Evolutionary conservation across 2,329 filamentous ascomycete species (phyloP), one percentile per base, ranked within the genome.

Genomic region (Talaromyces amestolkiae): DNA sequence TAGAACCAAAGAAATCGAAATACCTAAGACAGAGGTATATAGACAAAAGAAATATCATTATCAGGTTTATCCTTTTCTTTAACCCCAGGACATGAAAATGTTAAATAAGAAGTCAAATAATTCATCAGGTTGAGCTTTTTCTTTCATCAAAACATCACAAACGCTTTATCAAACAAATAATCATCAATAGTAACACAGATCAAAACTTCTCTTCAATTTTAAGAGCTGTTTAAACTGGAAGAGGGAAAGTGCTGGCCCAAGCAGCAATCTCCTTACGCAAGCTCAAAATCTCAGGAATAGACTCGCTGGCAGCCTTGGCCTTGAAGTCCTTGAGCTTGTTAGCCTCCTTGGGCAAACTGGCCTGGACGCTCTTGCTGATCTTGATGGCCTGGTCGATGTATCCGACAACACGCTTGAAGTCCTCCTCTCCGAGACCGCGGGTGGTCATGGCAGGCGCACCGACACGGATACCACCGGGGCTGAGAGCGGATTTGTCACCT

Each of bases 261-360:
- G 82, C 82, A 56, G 92, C 85, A 78, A 99, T 93, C 86, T 98
- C 94, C 84, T 92, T 90, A 84, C 89, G 91, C 78, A 97, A 86
- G 72, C 85, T 86, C 78, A 91, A 89, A 82, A 99, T 94, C 84
- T 93, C 91, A 68, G 87, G 81, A 58, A 96, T 85, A 75, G 90
- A 86, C 69, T 92, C 93, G 71, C 85, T 83, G 66, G 91, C 87
- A 68, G 97, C 92, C 87, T 92, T 94, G 78, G 88, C 89, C 86
- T 94, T 96, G 90, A 99, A 98, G 85, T 99, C 95, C 89, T 98
- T 98, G 80, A 96, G 91, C 89, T 96, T 97, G 89, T 98, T 99
- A 75, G 92, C 92, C 81, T 95, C 91, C 88, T 97, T 97, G 79
- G 95, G 94, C 27, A 98, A 87, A 69, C 85, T 83, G 66, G 78